Base-by-base conservation (phyloP, 2,329 filamentous ascomycete species). In the Stachybotrys elegans region DNA sequence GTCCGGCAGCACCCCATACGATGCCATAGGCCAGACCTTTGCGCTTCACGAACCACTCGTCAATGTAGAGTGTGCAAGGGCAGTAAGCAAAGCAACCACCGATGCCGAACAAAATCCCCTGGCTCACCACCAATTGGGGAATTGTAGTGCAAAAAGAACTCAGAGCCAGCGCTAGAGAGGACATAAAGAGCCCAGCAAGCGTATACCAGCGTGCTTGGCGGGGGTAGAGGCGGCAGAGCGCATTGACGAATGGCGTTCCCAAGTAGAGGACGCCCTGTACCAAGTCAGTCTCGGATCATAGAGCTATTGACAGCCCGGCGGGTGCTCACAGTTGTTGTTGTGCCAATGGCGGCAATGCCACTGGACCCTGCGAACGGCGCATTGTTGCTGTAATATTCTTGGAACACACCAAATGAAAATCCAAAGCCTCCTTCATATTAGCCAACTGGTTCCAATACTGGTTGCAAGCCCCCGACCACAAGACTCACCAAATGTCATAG, bases 341-440 rank as follows among this genome's bases (percentile, higher is more conserved):
- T 36, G n/a, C 81, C 82, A 41, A 86, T 76, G 7, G 77, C 67
- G 9, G 80, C 70, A 23, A 84, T 76, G 36, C 68, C 67, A 32
- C 67, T 65, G 0, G 69, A 66, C 2, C 69, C 68, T 5, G 62
- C 61, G 44, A 85, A 85, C 3, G 78, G 74, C 9, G 70, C 68
- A 41, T 80, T 70, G 2, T 67, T 71, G 22, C 67, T 73, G 58
- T 86, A 86, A 60, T 83, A 81, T 36, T 79, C 71, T 55, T 84
- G 80, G 53, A 86, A 85, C 21, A 86, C 72, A 29, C 82, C 83
- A 53, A 80, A 86, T 1, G 79, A 72, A 45, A 80, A 79, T 1
- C 79, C 75, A 43, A 85, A 83, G 2, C 81, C 81, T 83, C 5
- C 5, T 17, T 4, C 19, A 4, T 6, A 12, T 6, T 36, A 11